Conservation (phyloP, 495 filamentous ascomycete species). For the Penicillium goetzii region DNA sequence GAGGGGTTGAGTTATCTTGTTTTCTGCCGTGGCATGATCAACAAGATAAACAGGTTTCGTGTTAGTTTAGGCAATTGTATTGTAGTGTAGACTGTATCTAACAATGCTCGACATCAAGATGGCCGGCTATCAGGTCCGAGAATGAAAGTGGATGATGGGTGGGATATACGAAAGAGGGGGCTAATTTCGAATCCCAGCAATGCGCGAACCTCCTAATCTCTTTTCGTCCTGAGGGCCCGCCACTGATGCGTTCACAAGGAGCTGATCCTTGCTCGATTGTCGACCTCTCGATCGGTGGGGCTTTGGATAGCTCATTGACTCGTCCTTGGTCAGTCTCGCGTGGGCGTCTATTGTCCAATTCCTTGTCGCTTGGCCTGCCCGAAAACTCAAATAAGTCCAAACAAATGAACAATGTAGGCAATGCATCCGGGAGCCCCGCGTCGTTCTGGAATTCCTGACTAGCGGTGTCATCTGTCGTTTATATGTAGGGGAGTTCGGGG, state of each 20-base stretch:
- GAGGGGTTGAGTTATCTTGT: background rate
- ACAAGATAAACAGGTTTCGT: background rate
- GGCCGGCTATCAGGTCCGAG: slow-evolving; percentile 14
- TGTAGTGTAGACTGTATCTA: background rate
- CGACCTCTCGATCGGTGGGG: slow-evolving; percentile 24
- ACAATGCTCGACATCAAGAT: background rate
- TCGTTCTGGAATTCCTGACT: slow-evolving; percentile 23
- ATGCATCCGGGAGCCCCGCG: slow-evolving; percentile 12
- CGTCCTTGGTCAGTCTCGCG: slow-evolving; percentile 15
- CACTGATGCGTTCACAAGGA: slow-evolving; percentile 17
- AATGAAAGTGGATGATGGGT: background rate
- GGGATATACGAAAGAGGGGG: background rate
- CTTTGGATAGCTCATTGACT: slow-evolving; percentile 17
- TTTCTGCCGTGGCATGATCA: slow-evolving; percentile 15
- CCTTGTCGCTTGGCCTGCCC: slow-evolving; percentile 14
- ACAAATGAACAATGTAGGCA: slow-evolving; percentile 6
- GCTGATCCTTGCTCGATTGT: slow-evolving; percentile 32
- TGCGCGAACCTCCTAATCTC: slow-evolving; percentile 17
- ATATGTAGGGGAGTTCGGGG: slow-evolving; percentile 21
- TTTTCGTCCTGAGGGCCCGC: slow-evolving; percentile 13
- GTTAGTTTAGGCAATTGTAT: background rate
- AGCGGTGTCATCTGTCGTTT: slow-evolving; percentile 17
- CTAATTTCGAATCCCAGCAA: slow-evolving; percentile 12
- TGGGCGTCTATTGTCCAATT: slow-evolving; percentile 25
- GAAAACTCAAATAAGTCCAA: slow-evolving; percentile 22